Base-by-base conservation (phyloP, 495 filamentous ascomycete species). In the Penicillium soppii region DNA sequence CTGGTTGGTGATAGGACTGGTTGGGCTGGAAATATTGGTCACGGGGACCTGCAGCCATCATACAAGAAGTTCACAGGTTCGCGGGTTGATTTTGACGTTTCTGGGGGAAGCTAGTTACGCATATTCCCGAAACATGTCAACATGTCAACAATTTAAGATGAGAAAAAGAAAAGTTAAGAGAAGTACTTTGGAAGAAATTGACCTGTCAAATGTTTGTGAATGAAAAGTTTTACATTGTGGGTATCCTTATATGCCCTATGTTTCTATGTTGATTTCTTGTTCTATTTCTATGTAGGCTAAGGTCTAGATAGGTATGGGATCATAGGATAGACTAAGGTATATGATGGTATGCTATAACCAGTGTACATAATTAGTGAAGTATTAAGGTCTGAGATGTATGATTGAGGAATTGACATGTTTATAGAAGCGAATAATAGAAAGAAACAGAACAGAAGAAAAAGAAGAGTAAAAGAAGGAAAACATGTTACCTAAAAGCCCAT, bases 401-500 rank as follows among this genome's bases (percentile, higher is more conserved):
- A 16, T 20, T 26, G 10, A 19, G 19, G n/a, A n/a, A n/a, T n/a
- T n/a, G n/a, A n/a, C n/a, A n/a, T 43, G 23, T 15, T 2, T 10
- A 35, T 35, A 35, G 2, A 4, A 35, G 4, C 12, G 9, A 5
- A 39, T 12, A 13, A 17, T 6, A 23, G 2, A 4, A 20, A 3
- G 35, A 5, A 40, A 23, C 1, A 6, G 20, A 7, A 22, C 5
- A 22, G 20, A 21, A 22, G 5, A 13, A n/a, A 40, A 23, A 40
- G n/a, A 23, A 19, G 2, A 37, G n/a, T 10, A 10, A 12, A 20
- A 37, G 10, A 15, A 38, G 36, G 13, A 52, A 43, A 22, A 57
- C 49, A 53, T 16, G n/a, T n/a, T n/a, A n/a, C n/a, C n/a, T n/a
- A n/a, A 46, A 46, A 54, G 26, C 13, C 8, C 3, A n/a, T n/a